Percentiles rank a stretch among this genome's conserved stretches.
Conservation (phyloP, 2,329 filamentous ascomycete species). For the Talaromyces sp. region DNA sequence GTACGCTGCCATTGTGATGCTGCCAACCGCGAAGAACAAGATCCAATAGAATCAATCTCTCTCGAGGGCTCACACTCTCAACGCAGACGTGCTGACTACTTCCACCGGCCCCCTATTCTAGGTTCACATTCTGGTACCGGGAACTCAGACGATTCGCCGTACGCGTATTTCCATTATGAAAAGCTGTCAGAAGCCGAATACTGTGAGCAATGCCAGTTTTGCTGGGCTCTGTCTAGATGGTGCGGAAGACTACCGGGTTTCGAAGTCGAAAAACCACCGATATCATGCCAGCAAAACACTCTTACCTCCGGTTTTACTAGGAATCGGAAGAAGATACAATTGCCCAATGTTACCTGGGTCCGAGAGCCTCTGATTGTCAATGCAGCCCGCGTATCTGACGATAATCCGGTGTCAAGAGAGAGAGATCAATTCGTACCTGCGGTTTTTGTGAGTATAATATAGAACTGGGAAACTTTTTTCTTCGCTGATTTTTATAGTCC, state of each 20-base stretch:
- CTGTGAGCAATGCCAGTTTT: constrained; percentile 12
- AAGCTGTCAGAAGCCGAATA: constrained; percentile 8
- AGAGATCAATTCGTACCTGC: neutral
- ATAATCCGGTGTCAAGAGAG: neutral
- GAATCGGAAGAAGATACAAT: constrained; percentile 7
- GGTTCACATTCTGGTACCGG: constrained; percentile 12
- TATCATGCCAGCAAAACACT: neutral
- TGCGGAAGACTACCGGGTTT: constrained; percentile 10
- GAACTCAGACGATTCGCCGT: constrained; percentile 1
- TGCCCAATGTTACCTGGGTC: constrained; percentile 11
- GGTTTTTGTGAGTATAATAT: constrained; percentile 6
- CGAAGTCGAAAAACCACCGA: neutral
- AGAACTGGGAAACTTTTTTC: neutral
- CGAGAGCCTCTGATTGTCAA: constrained; percentile 14
- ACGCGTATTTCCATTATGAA: constrained; percentile 6
- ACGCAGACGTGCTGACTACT: constrained; percentile 27
- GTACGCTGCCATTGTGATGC: constrained; percentile 6
- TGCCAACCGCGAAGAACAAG: constrained; percentile 6
- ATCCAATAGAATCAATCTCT: constrained; percentile 9
- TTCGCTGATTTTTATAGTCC: neutral
- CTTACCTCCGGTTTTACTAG: constrained; percentile 2
- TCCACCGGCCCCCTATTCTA: constrained; percentile 26
- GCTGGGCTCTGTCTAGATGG: constrained; percentile 6
- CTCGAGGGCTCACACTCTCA: constrained; percentile 18
- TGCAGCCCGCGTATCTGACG: constrained; percentile 5